Evolutionary conservation across 768 basidiomycete species (phyloP), one percentile per base, ranked within the genome.

Genomic region (Suillus placidus): DNA sequence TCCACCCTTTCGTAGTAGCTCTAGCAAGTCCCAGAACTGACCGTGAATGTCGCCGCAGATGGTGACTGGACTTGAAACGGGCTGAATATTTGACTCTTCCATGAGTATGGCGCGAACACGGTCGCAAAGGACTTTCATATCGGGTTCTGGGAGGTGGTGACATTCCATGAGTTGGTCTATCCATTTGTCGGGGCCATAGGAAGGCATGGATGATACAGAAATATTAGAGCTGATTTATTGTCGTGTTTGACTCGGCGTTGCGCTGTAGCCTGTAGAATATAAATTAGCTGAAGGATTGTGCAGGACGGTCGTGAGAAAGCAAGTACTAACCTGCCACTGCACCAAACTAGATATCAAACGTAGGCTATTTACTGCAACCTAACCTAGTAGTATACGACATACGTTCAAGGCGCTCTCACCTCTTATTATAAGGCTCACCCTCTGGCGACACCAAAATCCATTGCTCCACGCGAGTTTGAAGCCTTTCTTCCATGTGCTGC

Each of bases 81-180:
- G 96, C 74, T 98, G 95, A 64, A 99, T 96, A 75, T 99, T 99
- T 63, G 92, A 95, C 76, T 99, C 97, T 76, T 99, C 97, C 76
- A 98, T 90, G 43, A 97, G 85, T 57, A 96, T 90, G 57, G 89
- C 85, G 60, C 94, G 88, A 26, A 98, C 95, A 66, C 90, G 88
- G 65, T 94, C 87, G 82, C 97, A 99, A 58, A 99, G 88, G 51
- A 89, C 81, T 75, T 95, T 97, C 88, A 99, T 97, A 69, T 97
- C 94, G 13, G 86, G 75, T 79, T 99, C 97, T 18, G 93, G 86
- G 60, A 99, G 91, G 70, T 94, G 90, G 68, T 90, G 86, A 82
- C 95, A 97, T 69, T 85, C 79, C 80, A 89, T 89, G 66, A 99
- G 89, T 72, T 95, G 93, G 34, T 87, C 85, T 72, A 99, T 95